These are phyloP conservation scores for Annulohypoxylon truncatum DNA, from an alignment of 2,329 filamentous ascomycete genomes.

Conservation along the genomic window DNA sequence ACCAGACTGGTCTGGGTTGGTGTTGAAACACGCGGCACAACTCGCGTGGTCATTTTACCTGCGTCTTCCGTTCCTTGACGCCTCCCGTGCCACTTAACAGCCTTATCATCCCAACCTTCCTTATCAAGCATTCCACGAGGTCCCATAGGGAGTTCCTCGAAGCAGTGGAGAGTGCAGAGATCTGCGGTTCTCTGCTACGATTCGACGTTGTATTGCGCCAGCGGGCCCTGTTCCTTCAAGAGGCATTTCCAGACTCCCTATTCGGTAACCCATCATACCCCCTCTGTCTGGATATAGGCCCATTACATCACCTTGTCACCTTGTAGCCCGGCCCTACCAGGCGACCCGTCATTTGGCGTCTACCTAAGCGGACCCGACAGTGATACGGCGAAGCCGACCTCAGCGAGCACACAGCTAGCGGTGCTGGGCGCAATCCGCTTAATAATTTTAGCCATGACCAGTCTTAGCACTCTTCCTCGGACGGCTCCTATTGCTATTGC, in stretches of 20 bases:
- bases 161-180: conserved; percentile 38
- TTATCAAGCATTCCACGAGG: conserved; percentile 34
- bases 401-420: conserved; percentile 36
- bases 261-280: conserved; percentile 29
- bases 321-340: conserved; percentile 25
- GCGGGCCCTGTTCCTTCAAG: conserved; percentile 38
- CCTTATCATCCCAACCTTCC: conserved; percentile 41
- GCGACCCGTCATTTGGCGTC: conserved; percentile 33
- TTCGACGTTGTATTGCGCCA: conserved; percentile 35
- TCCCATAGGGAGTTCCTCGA: conserved; percentile 27
- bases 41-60: conserved; percentile 35
- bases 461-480: conserved; percentile 64
- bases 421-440: conserved; percentile 34
- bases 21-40: conserved; percentile 31
- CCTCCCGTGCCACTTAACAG: conserved; percentile 39
- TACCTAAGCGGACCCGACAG: conserved; percentile 27
- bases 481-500: conserved; percentile 75
- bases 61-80: conserved; percentile 24
- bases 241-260: conserved; percentile 24
- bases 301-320: conserved; percentile 36
- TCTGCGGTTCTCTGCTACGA: conserved; percentile 37
- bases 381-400: conserved; percentile 44
- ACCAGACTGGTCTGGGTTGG: conserved; percentile 34
- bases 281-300: conserved; percentile 21
- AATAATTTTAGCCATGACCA: conserved; percentile 61